Base-by-base conservation (phyloP, 169 alveolate genomes). In the Cystoisospora suis region DNA sequence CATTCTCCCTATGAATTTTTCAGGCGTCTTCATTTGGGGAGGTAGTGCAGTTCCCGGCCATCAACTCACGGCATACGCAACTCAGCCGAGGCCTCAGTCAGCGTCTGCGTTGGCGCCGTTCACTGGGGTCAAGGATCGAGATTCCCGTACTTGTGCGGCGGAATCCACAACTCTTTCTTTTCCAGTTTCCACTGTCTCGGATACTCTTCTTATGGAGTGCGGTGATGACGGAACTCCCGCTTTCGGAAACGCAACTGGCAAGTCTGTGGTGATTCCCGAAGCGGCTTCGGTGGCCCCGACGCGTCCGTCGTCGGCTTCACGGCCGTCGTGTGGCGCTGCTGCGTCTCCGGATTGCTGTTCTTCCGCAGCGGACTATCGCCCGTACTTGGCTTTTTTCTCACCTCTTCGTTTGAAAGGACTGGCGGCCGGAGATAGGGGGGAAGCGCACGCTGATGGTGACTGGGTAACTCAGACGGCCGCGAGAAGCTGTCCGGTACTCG, bases 11-110 rank as follows among this genome's bases (percentile, higher is more conserved):
- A 29, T 58, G 3, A 7, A 27, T 29, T 34, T 3, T 58, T 1
- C 77, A 65, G 77, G 34, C 45, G 77, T 65, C 42, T 65, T 65
- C 40, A 44, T 65, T 2, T 65, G 77, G 77, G 77, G 77, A 65
- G 77, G 77, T 12, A 65, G 77, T 27, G 45, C 44, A 20, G 77
- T n/a, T 44, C 36, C 77, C 34, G 77, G 77, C 77, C 12, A 36
- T 0, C 42, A 23, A 0, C 6, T 65, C 34, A 0, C 40, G n/a
- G 34, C 45, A 9, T 0, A 15, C 77, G 45, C 44, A 23, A 7
- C 77, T 65, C 36, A 9, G 12, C 45, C 44, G 77, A 20, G 9
- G 2, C n/a, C 77, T 23, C 6, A n/a, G 45, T 3, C 77, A 36
- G 38, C 42, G 75, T 59, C n/a, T n/a, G n/a, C n/a, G n/a, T n/a